phyloP scores from a whole-genome alignment of 2,329 filamentous ascomycete genomes.

The Lecanicillium sp. region DNA sequence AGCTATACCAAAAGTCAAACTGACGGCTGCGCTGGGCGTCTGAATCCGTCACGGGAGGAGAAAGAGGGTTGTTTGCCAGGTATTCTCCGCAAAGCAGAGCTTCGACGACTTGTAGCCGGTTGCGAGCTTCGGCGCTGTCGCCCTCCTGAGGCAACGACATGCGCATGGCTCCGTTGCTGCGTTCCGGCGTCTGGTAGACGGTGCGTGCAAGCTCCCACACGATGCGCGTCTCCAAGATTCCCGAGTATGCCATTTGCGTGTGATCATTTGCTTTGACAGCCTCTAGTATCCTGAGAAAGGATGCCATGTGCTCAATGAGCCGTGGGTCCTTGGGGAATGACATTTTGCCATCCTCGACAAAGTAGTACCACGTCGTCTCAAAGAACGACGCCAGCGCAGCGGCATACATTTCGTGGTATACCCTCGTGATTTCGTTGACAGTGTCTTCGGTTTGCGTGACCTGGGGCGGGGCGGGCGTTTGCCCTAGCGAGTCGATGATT shows the following conservation, averaged over 20 bases:
- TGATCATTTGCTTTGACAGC: constrained; percentile 41
- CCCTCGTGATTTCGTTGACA: constrained; percentile 58
- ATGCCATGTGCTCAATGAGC: constrained; percentile 58
- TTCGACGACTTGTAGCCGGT: constrained; percentile 69
- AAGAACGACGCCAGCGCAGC: constrained; percentile 66
- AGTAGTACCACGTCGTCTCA: constrained; percentile 76
- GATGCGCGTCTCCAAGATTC: constrained; percentile 47
- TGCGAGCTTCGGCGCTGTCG: constrained; percentile 54
- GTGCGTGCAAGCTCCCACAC: constrained; percentile 52
- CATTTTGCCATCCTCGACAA: constrained; percentile 34
- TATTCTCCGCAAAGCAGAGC: constrained; percentile 66
- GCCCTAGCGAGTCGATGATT: constrained; percentile 55
- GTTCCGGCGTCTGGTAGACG: constrained; percentile 30
- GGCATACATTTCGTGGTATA: constrained; percentile 72
- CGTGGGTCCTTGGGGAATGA: constrained; percentile 42
- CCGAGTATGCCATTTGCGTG: constrained; percentile 43
- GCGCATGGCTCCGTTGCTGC: constrained; percentile 23
- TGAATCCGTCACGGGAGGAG: constrained; percentile 37
- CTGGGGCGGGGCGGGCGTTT: constrained; percentile 46
- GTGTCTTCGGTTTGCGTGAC: constrained; percentile 42
- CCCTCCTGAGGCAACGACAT: constrained; percentile 41
- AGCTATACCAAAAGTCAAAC: constrained; percentile 72
- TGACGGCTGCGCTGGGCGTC: constrained; percentile 52
- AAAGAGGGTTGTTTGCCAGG: constrained; percentile 49
- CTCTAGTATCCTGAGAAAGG: constrained; percentile 50